A percentile compares a stretch with the other conserved stretches of the same genome.
Conservation (phyloP, 2,329 filamentous ascomycete genomes). For the Colletotrichum lentis region DNA sequence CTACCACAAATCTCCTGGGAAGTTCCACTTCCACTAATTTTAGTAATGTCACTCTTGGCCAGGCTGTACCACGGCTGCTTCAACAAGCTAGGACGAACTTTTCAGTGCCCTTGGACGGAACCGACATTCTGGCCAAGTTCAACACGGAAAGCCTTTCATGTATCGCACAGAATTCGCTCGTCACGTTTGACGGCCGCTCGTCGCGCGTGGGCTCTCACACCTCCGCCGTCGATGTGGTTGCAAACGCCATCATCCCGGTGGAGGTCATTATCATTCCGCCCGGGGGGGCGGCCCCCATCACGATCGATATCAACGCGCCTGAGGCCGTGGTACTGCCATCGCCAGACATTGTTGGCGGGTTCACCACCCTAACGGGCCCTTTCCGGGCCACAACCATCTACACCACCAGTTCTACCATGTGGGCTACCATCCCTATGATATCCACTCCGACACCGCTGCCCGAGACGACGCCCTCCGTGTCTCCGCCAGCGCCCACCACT, state of each 20-base stretch:
- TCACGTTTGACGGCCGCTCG: slow-evolving; percentile 76
- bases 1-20: slow-evolving; percentile 56
- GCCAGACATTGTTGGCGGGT: slow-evolving; percentile 38
- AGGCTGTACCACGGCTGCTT: slow-evolving; percentile 79
- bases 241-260: slow-evolving; percentile 37
- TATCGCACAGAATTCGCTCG: slow-evolving; percentile 82
- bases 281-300: slow-evolving; percentile 45
- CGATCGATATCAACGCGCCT: slow-evolving; percentile 44
- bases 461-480: slow-evolving; percentile 31
- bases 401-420: slow-evolving; percentile 43
- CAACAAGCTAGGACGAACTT: slow-evolving; percentile 71
- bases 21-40: slow-evolving; percentile 53
- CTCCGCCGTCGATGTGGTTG: slow-evolving; percentile 38
- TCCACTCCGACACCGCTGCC: slow-evolving; percentile 41
- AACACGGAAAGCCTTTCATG: slow-evolving; percentile 80
- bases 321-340: slow-evolving; percentile 34
- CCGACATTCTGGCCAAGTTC: slow-evolving; percentile 77
- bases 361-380: slow-evolving; percentile 42
- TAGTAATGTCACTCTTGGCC: slow-evolving; percentile 80
- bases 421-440: slow-evolving; percentile 45
- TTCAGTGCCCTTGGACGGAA: slow-evolving; percentile 76
- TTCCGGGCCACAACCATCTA: slow-evolving; percentile 35
- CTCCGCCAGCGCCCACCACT: not conserved
- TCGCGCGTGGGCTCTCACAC: slow-evolving; percentile 47
- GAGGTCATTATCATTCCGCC: slow-evolving; percentile 44